Conservation (phyloP, 768 basidiomycete species). For the Lentinus tigrinus region DNA sequence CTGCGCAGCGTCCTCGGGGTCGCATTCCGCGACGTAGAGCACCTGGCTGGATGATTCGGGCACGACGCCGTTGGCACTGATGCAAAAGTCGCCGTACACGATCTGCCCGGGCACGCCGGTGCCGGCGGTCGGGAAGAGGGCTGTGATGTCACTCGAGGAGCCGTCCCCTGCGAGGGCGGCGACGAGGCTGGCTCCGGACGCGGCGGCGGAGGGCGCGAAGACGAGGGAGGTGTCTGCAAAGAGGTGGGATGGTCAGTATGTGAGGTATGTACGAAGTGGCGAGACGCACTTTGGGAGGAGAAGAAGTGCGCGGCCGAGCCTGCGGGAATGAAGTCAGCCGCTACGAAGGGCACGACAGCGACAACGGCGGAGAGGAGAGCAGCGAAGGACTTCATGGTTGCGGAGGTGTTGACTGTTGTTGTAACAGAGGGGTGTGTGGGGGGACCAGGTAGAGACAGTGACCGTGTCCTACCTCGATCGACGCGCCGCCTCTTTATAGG, state of each 20-base stretch:
- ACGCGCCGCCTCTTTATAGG: no score
- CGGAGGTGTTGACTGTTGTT: no score
- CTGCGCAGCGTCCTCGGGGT: slow-evolving; percentile 1
- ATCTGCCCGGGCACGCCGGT: slow-evolving; percentile 6
- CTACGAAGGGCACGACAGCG: neutral
- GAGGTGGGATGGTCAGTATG: neutral
- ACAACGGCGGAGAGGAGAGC: neutral
- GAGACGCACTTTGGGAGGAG: slow-evolving; percentile 1
- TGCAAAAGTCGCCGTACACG: slow-evolving; percentile 5
- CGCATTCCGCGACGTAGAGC: slow-evolving; percentile 9
- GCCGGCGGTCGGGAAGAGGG: neutral
- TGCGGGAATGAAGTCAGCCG: slow-evolving; percentile 4
- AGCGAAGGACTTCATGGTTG: neutral
- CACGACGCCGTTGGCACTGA: slow-evolving; percentile 11
- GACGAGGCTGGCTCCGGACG: neutral
- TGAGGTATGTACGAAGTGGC: no score
- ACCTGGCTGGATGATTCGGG: slow-evolving; percentile 3
- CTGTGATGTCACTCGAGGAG: slow-evolving; percentile 6
- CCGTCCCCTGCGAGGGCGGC: slow-evolving; percentile 5
- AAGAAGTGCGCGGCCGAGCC: slow-evolving; percentile 12
- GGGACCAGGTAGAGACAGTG: no score
- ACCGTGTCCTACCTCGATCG: no score
- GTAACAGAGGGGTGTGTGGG: no score
- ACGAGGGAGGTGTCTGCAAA: neutral
- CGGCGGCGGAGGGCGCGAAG: neutral